These are phyloP conservation scores for Monilinia fructicola DNA, from an alignment of 2,329 filamentous ascomycete genomes.

Conservation along the genomic window DNA sequence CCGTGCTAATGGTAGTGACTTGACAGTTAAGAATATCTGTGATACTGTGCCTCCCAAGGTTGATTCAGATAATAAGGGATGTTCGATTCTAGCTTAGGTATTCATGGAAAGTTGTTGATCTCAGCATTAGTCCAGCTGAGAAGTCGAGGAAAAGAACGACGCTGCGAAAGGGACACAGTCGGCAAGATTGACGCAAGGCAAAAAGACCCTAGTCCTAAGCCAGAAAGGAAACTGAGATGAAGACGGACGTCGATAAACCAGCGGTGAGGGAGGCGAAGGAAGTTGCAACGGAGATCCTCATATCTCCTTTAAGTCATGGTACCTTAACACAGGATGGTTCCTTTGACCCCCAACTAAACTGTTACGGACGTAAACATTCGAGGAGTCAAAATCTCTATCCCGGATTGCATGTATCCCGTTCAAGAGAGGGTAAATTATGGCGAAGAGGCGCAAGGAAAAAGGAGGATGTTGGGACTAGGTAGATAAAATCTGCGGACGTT, in stretches of 20 bases:
- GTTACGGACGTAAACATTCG: no score
- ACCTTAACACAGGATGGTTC: neutral
- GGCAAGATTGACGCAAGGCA: no score
- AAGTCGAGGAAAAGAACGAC: neutral
- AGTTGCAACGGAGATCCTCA: no score
- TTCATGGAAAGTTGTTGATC: neutral
- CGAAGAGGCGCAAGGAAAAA: neutral
- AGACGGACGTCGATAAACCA: neutral
- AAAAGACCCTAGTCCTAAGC: no score
- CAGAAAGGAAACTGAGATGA: neutral
- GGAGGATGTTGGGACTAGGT: no score
- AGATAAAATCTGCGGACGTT: no score
- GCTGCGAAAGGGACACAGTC: no score
- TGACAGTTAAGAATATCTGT: neutral
- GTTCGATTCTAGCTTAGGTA: neutral
- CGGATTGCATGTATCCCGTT: neutral
- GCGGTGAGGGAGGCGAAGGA: neutral
- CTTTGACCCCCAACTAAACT: no score
- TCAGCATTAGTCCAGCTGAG: neutral
- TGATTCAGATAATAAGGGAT: neutral
- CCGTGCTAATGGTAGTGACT: no score
- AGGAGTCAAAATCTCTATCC: no score
- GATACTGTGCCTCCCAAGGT: no score
- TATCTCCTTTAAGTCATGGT: neutral
- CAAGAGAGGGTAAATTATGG: neutral